These are phyloP conservation scores for Vitis amurensis DNA, from an alignment of 164 flowering plant species.

Conservation along the genomic window DNA sequence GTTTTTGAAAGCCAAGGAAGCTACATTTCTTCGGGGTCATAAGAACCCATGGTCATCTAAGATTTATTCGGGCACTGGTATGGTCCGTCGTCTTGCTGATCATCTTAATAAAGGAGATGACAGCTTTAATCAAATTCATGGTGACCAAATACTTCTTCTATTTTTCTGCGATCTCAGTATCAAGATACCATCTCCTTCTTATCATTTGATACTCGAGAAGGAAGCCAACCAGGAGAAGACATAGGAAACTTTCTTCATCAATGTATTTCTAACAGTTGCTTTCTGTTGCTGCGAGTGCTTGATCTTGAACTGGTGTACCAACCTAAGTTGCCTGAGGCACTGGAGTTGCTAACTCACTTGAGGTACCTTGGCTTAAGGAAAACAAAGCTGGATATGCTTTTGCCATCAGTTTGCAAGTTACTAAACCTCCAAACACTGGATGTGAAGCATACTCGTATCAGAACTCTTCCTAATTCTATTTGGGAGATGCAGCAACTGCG, in stretches of 20 bases:
- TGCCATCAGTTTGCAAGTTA: constrained; percentile 4
- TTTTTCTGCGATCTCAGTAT: too few species aligned
- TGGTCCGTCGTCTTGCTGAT: too few species aligned
- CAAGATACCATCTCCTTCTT: too few species aligned
- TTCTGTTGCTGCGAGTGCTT: constrained; percentile 3
- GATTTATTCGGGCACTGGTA: too few species aligned
- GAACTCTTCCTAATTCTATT: neutral
- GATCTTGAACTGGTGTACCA: neutral
- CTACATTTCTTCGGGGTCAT: neutral
- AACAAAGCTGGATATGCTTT: neutral
- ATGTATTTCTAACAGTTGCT: neutral
- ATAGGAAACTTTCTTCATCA: neutral
- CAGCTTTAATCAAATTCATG: too few species aligned
- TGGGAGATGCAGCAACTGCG: constrained; percentile 5
- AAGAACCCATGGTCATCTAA: neutral
- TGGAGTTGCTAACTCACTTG: neutral
- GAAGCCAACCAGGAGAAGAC: too few species aligned
- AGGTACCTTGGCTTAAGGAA: constrained; percentile 5
- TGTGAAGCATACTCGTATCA: neutral
- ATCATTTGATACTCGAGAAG: too few species aligned
- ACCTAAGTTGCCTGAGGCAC: neutral
- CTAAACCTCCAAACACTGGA: constrained; percentile 12
- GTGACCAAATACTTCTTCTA: too few species aligned
- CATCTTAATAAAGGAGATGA: too few species aligned
- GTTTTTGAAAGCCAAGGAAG: neutral